These are phyloP conservation scores for Uronychia binucleata DNA, from an alignment of 73 alveolate genomes.

Conservation along the genomic window DNA sequence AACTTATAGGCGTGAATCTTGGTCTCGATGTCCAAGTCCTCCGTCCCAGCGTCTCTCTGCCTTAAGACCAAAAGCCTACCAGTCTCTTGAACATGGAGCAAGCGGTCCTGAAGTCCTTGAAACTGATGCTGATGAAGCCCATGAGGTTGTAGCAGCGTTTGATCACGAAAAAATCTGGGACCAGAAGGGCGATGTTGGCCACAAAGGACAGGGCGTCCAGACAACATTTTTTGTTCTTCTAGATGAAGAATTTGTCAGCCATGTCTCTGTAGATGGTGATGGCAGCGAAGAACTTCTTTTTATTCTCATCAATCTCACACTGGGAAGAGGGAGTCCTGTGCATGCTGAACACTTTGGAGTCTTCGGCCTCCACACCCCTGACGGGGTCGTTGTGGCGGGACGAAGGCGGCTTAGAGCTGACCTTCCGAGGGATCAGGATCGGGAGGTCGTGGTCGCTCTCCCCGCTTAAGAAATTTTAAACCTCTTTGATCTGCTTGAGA, in stretches of 20 bases:
- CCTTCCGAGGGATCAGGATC: too few relatives aligned
- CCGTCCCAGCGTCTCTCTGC: background rate
- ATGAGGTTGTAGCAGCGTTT: background rate
- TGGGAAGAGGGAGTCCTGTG: background rate
- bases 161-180: background rate
- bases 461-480: background rate
- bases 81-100: background rate
- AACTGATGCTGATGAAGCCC: background rate
- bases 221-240: background rate
- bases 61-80: background rate
- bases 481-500: background rate
- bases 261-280: background rate
- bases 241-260: background rate
- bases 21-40: slow-evolving; percentile 45
- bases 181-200: background rate
- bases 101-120: background rate
- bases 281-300: background rate
- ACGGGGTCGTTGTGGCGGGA: too few relatives aligned
- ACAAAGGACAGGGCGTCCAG: background rate
- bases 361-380: too few relatives aligned
- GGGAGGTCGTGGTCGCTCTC: too few relatives aligned
- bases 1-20: slow-evolving; percentile 38
- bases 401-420: background rate
- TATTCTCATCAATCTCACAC: background rate
- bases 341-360: background rate